These are phyloP conservation scores for Ogataea methylovora DNA, from an alignment of 805 yeast genomes.

Conservation along the genomic window DNA sequence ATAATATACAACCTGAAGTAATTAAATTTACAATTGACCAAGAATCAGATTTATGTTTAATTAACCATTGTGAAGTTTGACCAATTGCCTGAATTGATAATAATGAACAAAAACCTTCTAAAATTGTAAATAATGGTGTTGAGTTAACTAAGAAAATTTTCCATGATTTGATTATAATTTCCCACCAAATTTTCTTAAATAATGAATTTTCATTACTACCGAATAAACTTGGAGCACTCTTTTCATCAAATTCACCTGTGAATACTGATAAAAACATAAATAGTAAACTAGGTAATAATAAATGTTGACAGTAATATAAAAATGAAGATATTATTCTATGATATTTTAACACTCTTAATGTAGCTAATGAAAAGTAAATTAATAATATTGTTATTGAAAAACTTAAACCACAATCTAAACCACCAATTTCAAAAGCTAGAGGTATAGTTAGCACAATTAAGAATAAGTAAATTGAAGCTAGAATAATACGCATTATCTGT, in stretches of 20 bases:
- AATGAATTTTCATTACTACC: conserved; percentile 7
- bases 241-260: conserved; percentile 2
- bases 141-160: conserved; percentile 61
- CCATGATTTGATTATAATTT: conserved; percentile 56
- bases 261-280: conserved; percentile 59
- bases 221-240: not conserved
- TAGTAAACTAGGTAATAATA: conserved; percentile 73
- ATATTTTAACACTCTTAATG: conserved; percentile 51
- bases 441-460: conserved; percentile 81
- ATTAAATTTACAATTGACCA: conserved; percentile 74
- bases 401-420: conserved; percentile 80
- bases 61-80: conserved; percentile 67
- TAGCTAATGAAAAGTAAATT: conserved; percentile 65
- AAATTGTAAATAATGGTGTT: conserved; percentile 80
- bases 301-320: conserved; percentile 74
- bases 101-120: conserved; percentile 91
- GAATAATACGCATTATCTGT: conserved; percentile 26
- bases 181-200: conserved; percentile 25
- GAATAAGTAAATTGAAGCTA: conserved; percentile 55
- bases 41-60: conserved; percentile 54
- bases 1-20: conserved; percentile 65
- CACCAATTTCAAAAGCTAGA: conserved; percentile 90
- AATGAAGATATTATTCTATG: conserved; percentile 36
- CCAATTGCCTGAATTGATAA: conserved; percentile 91
- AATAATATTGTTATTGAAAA: conserved; percentile 68